phyloP scores from a whole-genome alignment of 306 rosid species.

The Malus fusca region DNA sequence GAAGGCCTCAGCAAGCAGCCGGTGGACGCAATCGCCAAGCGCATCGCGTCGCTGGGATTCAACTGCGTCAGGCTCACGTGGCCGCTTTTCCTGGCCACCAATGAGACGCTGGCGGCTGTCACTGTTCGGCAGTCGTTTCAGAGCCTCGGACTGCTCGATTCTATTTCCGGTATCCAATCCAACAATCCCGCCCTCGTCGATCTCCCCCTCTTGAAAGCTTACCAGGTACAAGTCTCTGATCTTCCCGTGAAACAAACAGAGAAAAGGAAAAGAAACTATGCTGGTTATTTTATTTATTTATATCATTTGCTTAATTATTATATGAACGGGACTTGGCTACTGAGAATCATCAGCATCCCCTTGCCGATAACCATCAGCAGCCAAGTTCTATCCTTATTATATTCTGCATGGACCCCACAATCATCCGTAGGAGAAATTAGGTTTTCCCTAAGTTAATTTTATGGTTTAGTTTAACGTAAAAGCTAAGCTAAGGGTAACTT shows the following conservation, averaged over 20 bases:
- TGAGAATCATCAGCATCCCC: no score
- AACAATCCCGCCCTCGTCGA: constrained; percentile 70
- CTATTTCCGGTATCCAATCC: constrained; percentile 54
- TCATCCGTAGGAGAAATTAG: no score
- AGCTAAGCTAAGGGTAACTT: no score
- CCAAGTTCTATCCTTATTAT: neutral
- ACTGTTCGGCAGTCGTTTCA: constrained; percentile 69
- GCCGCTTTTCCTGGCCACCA: constrained; percentile 54
- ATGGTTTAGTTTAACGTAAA: no score
- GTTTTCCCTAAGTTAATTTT: no score
- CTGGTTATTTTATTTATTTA: neutral
- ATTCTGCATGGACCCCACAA: neutral
- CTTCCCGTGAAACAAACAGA: neutral
- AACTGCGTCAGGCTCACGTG: constrained; percentile 94
- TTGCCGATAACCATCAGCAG: no score
- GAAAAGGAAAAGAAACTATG: neutral
- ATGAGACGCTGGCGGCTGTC: constrained; percentile 52
- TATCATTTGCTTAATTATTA: neutral
- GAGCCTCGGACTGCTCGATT: constrained; percentile 36
- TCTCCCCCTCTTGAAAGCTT: constrained; percentile 63
- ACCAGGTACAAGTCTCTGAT: constrained; percentile 34
- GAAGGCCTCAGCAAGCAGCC: constrained; percentile 88
- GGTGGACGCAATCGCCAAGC: constrained; percentile 41
- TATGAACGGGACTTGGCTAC: no score
- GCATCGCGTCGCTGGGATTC: constrained; percentile 55